phyloP scores from a whole-genome alignment of 2,329 filamentous ascomycete genomes.

The Nannizzia gypsea region DNA sequence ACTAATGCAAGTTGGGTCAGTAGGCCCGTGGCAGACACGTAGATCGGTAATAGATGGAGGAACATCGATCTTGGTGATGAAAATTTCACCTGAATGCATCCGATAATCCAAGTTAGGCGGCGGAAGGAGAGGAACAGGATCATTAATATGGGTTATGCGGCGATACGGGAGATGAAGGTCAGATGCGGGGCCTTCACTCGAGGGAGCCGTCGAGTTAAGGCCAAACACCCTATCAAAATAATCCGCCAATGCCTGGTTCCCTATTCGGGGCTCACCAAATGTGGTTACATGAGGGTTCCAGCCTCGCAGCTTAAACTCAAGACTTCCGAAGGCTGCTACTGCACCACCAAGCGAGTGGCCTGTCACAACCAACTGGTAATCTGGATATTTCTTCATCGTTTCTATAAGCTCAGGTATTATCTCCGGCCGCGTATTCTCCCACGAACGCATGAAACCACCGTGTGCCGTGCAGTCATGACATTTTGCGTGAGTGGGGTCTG shows the following conservation, averaged over 20 bases:
- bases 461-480: slow-evolving; percentile 90
- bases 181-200: neutral
- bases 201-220: slow-evolving; percentile 14
- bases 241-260: slow-evolving; percentile 41
- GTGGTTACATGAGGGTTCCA: slow-evolving; percentile 73
- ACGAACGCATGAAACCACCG: slow-evolving; percentile 75
- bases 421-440: slow-evolving; percentile 58
- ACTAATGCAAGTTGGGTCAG: slow-evolving; percentile 60
- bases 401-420: slow-evolving; percentile 57
- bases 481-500: slow-evolving; percentile 30
- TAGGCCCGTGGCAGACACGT: slow-evolving; percentile 56
- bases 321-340: slow-evolving; percentile 71
- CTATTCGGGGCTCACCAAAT: slow-evolving; percentile 71
- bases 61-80: slow-evolving; percentile 60
- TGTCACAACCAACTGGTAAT: slow-evolving; percentile 64
- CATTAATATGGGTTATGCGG: slow-evolving; percentile 71
- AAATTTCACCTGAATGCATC: slow-evolving; percentile 78
- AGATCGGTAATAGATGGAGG: slow-evolving; percentile 59
- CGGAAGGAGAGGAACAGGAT: slow-evolving; percentile 81
- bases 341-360: slow-evolving; percentile 90
- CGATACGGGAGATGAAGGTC: slow-evolving; percentile 42
- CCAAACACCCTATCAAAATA: slow-evolving; percentile 46
- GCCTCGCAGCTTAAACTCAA: slow-evolving; percentile 68
- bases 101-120: slow-evolving; percentile 77
- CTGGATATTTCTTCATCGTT: slow-evolving; percentile 50